A percentile compares a stretch with the other conserved stretches of the same genome.
Evolutionary conservation across 108 stramenopile genomes (phyloP).

Genomic region (Pseudonitzschia multistriata): DNA sequence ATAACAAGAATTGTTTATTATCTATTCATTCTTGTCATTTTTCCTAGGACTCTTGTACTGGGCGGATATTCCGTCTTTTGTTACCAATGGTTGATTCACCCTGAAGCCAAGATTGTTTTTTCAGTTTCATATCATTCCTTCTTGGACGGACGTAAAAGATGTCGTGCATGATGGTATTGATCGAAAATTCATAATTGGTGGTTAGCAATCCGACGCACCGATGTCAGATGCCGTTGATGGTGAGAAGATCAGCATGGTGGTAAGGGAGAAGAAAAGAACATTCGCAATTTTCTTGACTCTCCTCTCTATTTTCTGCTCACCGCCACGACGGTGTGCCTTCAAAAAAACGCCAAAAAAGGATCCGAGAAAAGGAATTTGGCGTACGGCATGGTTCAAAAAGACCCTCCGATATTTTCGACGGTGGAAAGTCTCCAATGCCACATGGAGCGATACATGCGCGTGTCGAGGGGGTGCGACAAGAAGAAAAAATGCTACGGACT

Average conservation of each 20-base stretch:
- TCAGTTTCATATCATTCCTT: too few relatives aligned
- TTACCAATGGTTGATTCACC: not conserved
- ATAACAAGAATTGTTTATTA: not conserved
- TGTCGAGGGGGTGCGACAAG: not conserved
- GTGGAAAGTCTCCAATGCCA: not conserved
- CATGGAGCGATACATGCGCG: not conserved
- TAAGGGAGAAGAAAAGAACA: not conserved
- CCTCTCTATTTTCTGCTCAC: not conserved
- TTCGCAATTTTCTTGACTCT: not conserved
- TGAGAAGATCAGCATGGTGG: not conserved
- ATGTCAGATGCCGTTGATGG: not conserved
- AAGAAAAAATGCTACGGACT: conserved; percentile 1
- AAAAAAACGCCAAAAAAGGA: not conserved
- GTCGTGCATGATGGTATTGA: not conserved
- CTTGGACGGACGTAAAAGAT: too few relatives aligned
- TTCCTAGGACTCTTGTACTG: not conserved
- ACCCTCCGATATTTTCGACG: not conserved
- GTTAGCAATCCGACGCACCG: not conserved
- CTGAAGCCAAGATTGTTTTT: too few relatives aligned
- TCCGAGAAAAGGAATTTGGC: too few relatives aligned
- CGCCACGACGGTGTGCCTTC: not conserved
- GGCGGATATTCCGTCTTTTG: not conserved
- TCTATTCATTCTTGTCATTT: not conserved
- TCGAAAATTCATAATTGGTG: not conserved
- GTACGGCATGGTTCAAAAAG: too few relatives aligned